These are phyloP conservation scores for Colletotrichum euphorbiae DNA, from an alignment of 2,329 filamentous ascomycete species.

Conservation along the genomic window DNA sequence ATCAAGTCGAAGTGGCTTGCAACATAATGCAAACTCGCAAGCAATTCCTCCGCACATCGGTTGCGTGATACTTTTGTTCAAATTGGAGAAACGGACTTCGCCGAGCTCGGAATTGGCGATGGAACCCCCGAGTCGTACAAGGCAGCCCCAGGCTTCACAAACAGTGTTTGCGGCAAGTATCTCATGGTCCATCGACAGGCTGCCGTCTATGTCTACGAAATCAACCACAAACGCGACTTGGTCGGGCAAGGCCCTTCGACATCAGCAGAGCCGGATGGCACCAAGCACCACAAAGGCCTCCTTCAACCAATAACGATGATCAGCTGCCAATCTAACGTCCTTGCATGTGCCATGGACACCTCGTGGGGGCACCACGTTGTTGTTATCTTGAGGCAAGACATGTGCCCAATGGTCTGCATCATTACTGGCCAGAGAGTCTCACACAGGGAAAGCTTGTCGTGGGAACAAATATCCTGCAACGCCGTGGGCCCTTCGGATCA, in stretches of 20 bases:
- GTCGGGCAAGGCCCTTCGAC: slow-evolving; percentile 43
- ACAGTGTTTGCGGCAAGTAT: slow-evolving; percentile 69
- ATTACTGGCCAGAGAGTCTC: slow-evolving; percentile 46
- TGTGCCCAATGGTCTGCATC: slow-evolving; percentile 69
- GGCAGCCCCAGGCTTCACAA: slow-evolving; percentile 53
- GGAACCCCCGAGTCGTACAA: no score
- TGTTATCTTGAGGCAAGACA: slow-evolving; percentile 68
- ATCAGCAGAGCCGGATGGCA: slow-evolving; percentile 27
- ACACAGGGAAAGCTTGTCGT: no score
- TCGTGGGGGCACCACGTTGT: slow-evolving; percentile 65
- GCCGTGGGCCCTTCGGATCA: no score
- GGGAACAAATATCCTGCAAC: no score
- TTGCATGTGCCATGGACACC: slow-evolving; percentile 73
- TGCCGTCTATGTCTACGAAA: slow-evolving; percentile 67
- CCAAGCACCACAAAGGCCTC: slow-evolving; percentile 42
- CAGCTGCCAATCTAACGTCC: slow-evolving; percentile 64
- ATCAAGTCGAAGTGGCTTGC: slow-evolving; percentile 56
- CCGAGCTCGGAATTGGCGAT: slow-evolving; percentile 45
- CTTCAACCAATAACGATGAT: slow-evolving; percentile 63
- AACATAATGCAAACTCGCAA: slow-evolving; percentile 51
- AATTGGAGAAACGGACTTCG: slow-evolving; percentile 44
- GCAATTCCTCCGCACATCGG: background rate
- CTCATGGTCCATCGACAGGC: slow-evolving; percentile 65
- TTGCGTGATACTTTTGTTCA: background rate
- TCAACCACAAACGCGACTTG: slow-evolving; percentile 51